Base-by-base conservation (phyloP, 495 filamentous ascomycete species). In the Podospora didyma region DNA sequence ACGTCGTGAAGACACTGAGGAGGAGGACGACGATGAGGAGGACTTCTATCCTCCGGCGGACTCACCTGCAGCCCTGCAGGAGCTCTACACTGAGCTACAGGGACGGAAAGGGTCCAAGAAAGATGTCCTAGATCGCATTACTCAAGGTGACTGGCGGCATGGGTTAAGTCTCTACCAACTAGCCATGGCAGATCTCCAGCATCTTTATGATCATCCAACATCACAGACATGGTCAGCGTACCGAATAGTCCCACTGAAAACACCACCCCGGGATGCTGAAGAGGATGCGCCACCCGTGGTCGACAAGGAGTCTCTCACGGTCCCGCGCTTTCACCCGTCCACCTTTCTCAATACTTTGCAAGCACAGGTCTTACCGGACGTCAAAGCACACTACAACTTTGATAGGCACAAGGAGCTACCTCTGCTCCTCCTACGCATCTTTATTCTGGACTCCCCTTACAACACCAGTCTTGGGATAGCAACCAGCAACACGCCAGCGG, bases 91-190 rank as follows among this genome's bases (percentile, higher is more conserved):
- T n/a, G 64, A 66, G 1, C 67, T 82, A 52, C 75, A 77, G 51
- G 51, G 63, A 7, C 73, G 82, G 21, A 91, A 86, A 63, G 88
- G 88, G 3, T 81, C 79, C 10, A 89, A 86, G 60, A 77, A 84
- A 46, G 90, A 96, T 64, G 80, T 93, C 4, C 73, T 89, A 7
- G 88, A 90, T 62, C 79, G 89, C 26, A 86, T 96, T 39, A 61
- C 88, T 0, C 86, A 92, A 55, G 88, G 88, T 44, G 90, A 96
- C 67, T 96, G 90, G 89, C 78, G 89, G 20, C 79, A 84, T 49
- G 90, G 90, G 1, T 73, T 95, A 20, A 86, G 81, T 1, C 71
- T 96, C 16, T 89, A 87, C 58, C 88, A 92, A 64, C 75, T 93
- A 3, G 89, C 88, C 47, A 92, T 90, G 79, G 85, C 86, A 16